Conservation (phyloP, 352 stramenopile species). For the Phytophthora sansomeana region DNA sequence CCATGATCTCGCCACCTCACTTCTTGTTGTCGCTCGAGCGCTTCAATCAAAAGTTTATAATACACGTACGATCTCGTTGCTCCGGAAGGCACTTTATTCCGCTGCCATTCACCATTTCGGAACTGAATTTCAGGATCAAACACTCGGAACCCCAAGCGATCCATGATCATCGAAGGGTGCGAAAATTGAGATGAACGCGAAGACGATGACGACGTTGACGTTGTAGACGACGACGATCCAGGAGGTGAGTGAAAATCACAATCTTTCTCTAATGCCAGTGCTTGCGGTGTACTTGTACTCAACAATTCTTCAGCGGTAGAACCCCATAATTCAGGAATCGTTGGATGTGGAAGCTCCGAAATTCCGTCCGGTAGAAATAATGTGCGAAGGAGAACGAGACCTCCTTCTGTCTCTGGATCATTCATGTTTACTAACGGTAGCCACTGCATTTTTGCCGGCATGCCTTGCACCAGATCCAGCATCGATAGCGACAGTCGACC, state of each 20-base stretch:
- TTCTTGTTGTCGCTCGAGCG: slow-evolving; percentile 51
- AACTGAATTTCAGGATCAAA: slow-evolving; percentile 44
- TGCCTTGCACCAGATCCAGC: slow-evolving; percentile 61
- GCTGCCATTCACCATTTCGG: slow-evolving; percentile 33
- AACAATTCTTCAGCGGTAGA: slow-evolving; percentile 56
- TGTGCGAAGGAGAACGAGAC: slow-evolving; percentile 55
- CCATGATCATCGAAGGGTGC: slow-evolving; percentile 31
- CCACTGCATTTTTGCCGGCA: slow-evolving; percentile 75
- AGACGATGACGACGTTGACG: slow-evolving; percentile 29
- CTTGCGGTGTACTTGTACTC: slow-evolving; percentile 16
- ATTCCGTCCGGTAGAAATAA: slow-evolving; percentile 70
- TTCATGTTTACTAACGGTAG: slow-evolving; percentile 33
- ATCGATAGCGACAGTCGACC: slow-evolving; percentile 40
- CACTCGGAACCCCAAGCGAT: slow-evolving; percentile 63
- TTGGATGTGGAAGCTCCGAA: slow-evolving; percentile 53
- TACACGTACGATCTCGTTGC: slow-evolving; percentile 49
- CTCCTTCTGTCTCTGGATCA: slow-evolving; percentile 10
- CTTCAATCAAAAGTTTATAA: slow-evolving; percentile 55
- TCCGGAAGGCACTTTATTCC: slow-evolving; percentile 2
- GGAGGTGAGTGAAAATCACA: slow-evolving; percentile 15
- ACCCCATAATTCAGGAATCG: slow-evolving; percentile 35
- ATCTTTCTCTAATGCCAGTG: neutral
- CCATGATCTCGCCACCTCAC: slow-evolving; percentile 39
- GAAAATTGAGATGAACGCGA: slow-evolving; percentile 25
- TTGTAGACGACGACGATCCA: slow-evolving; percentile 23